These are phyloP conservation scores for Capronia americana DNA, from an alignment of 2,329 filamentous ascomycete genomes.

Conservation along the genomic window DNA sequence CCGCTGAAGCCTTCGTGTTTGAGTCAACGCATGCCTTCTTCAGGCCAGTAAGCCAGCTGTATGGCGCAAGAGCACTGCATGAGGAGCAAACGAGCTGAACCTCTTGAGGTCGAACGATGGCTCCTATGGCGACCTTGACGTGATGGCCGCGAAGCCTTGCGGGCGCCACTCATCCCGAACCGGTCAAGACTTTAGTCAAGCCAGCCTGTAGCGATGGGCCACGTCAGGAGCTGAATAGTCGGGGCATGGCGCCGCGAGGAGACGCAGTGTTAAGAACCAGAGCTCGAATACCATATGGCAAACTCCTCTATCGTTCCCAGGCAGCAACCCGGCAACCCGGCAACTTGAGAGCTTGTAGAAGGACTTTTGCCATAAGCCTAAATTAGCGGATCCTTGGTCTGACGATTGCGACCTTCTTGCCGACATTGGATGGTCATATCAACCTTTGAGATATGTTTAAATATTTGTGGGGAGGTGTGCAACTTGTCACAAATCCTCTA, in stretches of 20 bases:
- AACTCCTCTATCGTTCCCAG: no score
- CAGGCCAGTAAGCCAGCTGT: not conserved
- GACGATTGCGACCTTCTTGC: not conserved
- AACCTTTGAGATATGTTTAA: no score
- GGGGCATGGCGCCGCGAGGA: not conserved
- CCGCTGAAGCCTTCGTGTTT: not conserved
- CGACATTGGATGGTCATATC: no score
- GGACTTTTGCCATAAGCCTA: not conserved
- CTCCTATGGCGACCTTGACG: not conserved
- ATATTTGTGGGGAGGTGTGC: no score
- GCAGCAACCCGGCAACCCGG: not conserved
- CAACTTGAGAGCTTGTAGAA: not conserved
- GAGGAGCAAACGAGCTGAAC: not conserved
- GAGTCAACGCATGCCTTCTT: not conserved
- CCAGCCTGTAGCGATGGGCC: not conserved
- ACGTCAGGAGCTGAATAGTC: not conserved
- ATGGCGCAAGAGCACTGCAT: not conserved
- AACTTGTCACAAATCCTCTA: no score
- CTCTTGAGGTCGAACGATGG: not conserved
- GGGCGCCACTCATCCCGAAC: not conserved
- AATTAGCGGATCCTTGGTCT: not conserved
- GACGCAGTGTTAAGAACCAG: no score
- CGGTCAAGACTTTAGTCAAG: not conserved
- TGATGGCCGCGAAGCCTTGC: not conserved
- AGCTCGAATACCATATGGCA: no score